Evolutionary conservation across 306 rosid species (phyloP).

Genomic region (Cucumis hystrix): DNA sequence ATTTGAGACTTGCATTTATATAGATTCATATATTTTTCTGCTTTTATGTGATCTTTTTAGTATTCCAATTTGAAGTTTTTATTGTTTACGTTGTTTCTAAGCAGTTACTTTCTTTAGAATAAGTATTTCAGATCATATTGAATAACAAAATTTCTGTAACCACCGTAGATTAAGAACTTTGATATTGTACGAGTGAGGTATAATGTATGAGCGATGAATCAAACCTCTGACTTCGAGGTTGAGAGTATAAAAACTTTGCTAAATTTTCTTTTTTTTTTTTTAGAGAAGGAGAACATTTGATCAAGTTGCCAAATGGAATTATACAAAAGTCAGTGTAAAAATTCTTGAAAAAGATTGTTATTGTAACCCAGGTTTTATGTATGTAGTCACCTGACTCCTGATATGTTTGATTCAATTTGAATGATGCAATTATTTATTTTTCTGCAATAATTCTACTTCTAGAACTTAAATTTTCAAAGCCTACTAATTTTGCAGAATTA

Average conservation of each 20-base stretch:
- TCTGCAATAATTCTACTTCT: not conserved
- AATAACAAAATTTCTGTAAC: too few relatives aligned
- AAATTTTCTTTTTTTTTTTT: too few relatives aligned
- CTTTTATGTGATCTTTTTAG: not conserved
- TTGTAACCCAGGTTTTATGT: slow-evolving; percentile 80
- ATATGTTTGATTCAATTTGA: slow-evolving; percentile 5
- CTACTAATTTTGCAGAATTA: not conserved
- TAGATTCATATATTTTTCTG: not conserved
- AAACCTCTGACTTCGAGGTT: too few relatives aligned
- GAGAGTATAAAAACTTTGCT: too few relatives aligned
- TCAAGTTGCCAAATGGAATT: slow-evolving; percentile 99
- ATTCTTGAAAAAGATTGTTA: slow-evolving; percentile 84
- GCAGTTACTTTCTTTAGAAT: too few relatives aligned
- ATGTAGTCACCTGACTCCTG: slow-evolving; percentile 20
- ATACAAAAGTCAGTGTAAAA: slow-evolving; percentile 91
- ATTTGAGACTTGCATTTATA: not conserved
- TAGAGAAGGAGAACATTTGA: too few relatives aligned
- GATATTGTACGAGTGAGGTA: too few relatives aligned
- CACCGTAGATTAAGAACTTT: too few relatives aligned
- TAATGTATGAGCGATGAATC: too few relatives aligned
- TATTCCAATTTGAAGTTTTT: too few relatives aligned
- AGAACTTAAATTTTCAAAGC: not conserved
- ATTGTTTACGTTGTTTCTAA: not conserved
- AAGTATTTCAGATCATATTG: too few relatives aligned
- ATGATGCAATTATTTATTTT: not conserved